Evolutionary conservation across 345 rosid species (phyloP).

Genomic region (Eucalyptus shirleyi): DNA sequence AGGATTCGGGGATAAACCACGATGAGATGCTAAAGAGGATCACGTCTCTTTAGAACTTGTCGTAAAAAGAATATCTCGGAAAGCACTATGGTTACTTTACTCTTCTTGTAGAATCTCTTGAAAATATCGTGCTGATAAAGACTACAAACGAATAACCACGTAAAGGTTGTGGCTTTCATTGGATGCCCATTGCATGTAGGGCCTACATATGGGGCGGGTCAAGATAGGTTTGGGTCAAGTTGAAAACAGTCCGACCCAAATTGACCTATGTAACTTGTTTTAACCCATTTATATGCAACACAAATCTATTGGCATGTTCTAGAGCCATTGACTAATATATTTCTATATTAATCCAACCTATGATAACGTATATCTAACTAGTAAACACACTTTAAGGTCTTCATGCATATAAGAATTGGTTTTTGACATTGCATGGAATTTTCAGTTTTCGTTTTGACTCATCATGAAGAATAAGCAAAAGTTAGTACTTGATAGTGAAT

Average conservation of each 20-base stretch:
- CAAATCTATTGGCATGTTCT: not conserved
- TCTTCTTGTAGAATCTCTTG: not conserved
- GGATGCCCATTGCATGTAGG: not conserved
- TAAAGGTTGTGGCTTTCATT: not conserved
- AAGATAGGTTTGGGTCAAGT: not conserved
- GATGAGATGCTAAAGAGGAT: not conserved
- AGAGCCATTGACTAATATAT: not conserved
- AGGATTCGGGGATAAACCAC: not conserved
- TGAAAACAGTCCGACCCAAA: rapidly evolving
- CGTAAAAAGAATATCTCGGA: not conserved
- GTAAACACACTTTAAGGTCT: not conserved
- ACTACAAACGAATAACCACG: not conserved
- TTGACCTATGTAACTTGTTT: not conserved
- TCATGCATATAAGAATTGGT: not conserved
- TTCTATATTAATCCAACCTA: not conserved
- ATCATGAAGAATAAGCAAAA: not conserved
- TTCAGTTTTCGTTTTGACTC: not conserved
- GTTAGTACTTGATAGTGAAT: not conserved
- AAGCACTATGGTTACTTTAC: not conserved
- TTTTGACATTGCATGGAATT: not conserved
- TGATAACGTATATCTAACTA: not conserved
- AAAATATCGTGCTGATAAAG: not conserved
- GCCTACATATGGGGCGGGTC: not conserved
- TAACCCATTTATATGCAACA: not conserved
- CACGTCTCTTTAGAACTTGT: not conserved